Base-by-base conservation (phyloP, 768 basidiomycete species). In the Naganishia vishniacii region DNA sequence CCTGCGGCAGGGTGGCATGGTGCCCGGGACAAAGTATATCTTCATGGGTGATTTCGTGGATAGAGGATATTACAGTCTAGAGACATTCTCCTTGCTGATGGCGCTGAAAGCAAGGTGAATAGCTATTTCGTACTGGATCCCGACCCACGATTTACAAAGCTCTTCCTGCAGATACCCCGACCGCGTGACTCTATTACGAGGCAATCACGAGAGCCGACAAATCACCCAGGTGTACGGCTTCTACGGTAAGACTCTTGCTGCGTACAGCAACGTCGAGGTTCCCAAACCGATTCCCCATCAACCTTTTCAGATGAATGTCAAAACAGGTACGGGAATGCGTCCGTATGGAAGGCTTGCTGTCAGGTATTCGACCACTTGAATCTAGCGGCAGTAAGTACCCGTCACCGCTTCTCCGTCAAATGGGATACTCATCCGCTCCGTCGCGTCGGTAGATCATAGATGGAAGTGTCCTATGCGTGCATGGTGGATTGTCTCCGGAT, bases 21-120 rank as follows among this genome's bases (percentile, higher is more conserved):
- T 91, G 15, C 95, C 95, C 46, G 92, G 95, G 79, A 99, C 95
- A 69, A 99, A 97, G 80, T 99, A 99, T 79, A 88, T 99, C 72
- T 99, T 98, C 82, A 99, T 99, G 95, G 95, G 95, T 29, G 95
- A 99, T 82, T 99, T 97, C 77, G 95, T 98, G 72, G 95, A 97
- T 81, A 86, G 93, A 74, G 94, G 94, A 20, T 99, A 97, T 82
- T 98, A 97, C 80, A 95, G 92, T 20, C 94, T 99, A 62, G 95
- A 99, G 80, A 99, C 95, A 0, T 93, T 99, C 70, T 95, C 93
- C 13, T 83, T 98, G 8, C 88, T 99, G 53, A 92, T 99, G 67
- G 91, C 95, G 20, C 83, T 98, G 76, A 99, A 99, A 81, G 82
- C 75, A 28, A 56, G 75, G 73, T 75, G 32, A 59, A 69, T 65